Percentiles rank a stretch among this genome's conserved stretches.
Conservation (phyloP, 129 eudicot genomes). For the carrot (Daucus carota) region DNA sequence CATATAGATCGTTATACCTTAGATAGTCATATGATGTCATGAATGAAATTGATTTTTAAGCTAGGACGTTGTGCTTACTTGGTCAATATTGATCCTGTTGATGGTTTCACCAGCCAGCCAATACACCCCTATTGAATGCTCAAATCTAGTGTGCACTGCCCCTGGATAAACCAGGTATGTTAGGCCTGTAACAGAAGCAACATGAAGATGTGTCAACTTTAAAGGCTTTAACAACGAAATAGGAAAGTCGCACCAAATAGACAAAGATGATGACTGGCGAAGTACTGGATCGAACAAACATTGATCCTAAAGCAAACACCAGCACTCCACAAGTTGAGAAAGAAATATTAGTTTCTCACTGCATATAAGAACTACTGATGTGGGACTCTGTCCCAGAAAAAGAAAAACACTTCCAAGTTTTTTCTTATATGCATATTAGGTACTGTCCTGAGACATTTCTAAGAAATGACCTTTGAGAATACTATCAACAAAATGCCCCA, state of each 20-base stretch:
- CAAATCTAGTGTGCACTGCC: conserved; percentile 94
- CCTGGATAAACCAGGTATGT: conserved; percentile 84
- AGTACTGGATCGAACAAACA: background rate
- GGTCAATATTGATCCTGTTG: conserved; percentile 45
- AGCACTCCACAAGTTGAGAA: too few species aligned
- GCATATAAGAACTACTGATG: background rate
- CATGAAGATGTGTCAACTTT: background rate
- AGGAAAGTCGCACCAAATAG: background rate
- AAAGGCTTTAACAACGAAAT: conserved; percentile 3
- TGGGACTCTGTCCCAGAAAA: background rate
- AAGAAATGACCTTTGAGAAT: background rate
- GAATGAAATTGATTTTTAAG: conserved; percentile 5
- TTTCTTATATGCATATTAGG: background rate
- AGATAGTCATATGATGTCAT: conserved; percentile 3
- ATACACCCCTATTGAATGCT: conserved; percentile 95
- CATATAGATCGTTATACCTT: conserved; percentile 4
- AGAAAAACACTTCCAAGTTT: background rate
- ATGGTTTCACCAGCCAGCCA: conserved; percentile 86
- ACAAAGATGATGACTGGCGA: background rate
- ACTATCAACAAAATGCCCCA: background rate
- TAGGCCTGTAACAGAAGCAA: conserved; percentile 38
- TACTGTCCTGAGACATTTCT: background rate
- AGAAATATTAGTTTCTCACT: background rate
- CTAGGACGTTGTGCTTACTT: conserved; percentile 31
- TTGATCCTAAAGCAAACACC: background rate